A percentile compares a stretch with the other conserved stretches of the same genome.
phyloP scores from a whole-genome alignment of 2,329 filamentous ascomycete species.

The Ascochyta pisi region DNA sequence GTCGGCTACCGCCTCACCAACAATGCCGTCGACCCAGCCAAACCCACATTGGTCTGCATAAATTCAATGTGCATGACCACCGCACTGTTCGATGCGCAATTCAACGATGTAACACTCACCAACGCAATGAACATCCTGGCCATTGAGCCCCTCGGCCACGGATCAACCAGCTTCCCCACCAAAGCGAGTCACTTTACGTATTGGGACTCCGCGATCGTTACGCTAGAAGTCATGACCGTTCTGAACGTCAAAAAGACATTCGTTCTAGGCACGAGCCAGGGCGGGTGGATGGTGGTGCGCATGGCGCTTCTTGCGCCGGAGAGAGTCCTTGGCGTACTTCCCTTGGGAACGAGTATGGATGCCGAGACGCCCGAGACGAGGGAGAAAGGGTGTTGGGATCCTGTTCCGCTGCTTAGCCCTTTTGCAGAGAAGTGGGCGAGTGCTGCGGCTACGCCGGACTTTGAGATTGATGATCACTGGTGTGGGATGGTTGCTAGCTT shows the following conservation, averaged over 20 bases:
- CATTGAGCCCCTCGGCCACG: slow-evolving; percentile 61
- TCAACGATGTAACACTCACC: slow-evolving; percentile 42
- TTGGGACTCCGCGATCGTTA: slow-evolving; percentile 14
- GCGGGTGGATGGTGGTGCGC: slow-evolving; percentile 15
- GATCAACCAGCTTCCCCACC: slow-evolving; percentile 47
- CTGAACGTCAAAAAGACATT: slow-evolving; percentile 9
- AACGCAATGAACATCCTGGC: slow-evolving; percentile 56
- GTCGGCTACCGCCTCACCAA: slow-evolving; percentile 21
- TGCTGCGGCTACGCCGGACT: slow-evolving; percentile 48
- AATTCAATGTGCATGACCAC: slow-evolving; percentile 25
- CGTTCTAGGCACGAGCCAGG: slow-evolving; percentile 11
- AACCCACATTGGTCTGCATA: slow-evolving; percentile 19
- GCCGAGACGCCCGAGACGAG: slow-evolving; percentile 55
- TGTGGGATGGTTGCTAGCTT: slow-evolving; percentile 55
- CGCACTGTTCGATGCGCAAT: slow-evolving; percentile 40
- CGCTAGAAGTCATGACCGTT: slow-evolving; percentile 15
- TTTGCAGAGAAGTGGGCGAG: slow-evolving; percentile 53
- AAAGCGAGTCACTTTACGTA: slow-evolving; percentile 17
- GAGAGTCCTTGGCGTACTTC: slow-evolving; percentile 59
- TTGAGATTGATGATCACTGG: slow-evolving; percentile 52
- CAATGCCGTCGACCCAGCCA: slow-evolving; percentile 10
- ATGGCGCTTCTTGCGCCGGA: slow-evolving; percentile 18
- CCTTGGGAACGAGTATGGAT: slow-evolving; percentile 60
- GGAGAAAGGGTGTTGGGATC: slow-evolving; percentile 58
- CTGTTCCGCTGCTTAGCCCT: slow-evolving; percentile 38